These are phyloP conservation scores for Barnettozyma californica DNA, from an alignment of 805 yeast species.

Conservation along the genomic window DNA sequence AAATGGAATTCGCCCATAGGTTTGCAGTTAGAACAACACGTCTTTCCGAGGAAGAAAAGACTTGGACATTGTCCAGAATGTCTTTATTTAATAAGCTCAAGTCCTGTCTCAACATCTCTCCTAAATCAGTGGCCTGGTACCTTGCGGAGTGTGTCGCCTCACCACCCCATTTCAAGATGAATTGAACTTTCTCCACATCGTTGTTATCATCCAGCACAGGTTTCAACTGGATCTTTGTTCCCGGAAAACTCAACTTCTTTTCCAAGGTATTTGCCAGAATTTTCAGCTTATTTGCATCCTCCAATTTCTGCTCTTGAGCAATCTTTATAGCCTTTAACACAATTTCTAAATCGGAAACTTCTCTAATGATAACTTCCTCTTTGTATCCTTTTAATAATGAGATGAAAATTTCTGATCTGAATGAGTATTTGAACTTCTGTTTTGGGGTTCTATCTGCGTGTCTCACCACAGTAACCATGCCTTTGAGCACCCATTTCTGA, in stretches of 20 bases:
- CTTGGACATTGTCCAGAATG: slow-evolving; percentile 78
- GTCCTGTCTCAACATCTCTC: slow-evolving; percentile 93
- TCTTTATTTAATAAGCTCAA: slow-evolving; percentile 78
- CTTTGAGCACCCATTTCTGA: slow-evolving; percentile 96
- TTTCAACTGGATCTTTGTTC: slow-evolving; percentile 92
- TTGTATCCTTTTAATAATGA: slow-evolving; percentile 88
- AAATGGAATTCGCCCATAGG: slow-evolving; percentile 68
- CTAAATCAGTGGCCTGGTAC: slow-evolving; percentile 90
- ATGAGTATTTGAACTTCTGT: slow-evolving; percentile 94
- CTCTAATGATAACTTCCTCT: slow-evolving; percentile 93
- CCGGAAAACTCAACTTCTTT: slow-evolving; percentile 86
- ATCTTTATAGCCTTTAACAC: slow-evolving; percentile 79
- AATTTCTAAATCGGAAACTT: slow-evolving; percentile 76
- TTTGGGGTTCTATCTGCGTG: slow-evolving; percentile 99
- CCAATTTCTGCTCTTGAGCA: slow-evolving; percentile 75
- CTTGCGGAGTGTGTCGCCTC: slow-evolving; percentile 98
- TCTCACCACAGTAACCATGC: slow-evolving; percentile 83
- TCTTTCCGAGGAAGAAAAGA: slow-evolving; percentile 89
- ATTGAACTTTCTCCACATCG: slow-evolving; percentile 89
- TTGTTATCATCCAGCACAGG: slow-evolving; percentile 69
- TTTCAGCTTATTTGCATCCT: slow-evolving; percentile 70
- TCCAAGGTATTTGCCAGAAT: slow-evolving; percentile 80
- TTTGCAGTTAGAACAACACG: slow-evolving; percentile 92
- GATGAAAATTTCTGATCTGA: slow-evolving; percentile 80
- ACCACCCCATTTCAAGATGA: slow-evolving; percentile 98